A percentile compares a stretch with the other conserved stretches of the same genome.
phyloP scores from a whole-genome alignment of 805 yeast species.

The Lipomyces mesembrius region DNA sequence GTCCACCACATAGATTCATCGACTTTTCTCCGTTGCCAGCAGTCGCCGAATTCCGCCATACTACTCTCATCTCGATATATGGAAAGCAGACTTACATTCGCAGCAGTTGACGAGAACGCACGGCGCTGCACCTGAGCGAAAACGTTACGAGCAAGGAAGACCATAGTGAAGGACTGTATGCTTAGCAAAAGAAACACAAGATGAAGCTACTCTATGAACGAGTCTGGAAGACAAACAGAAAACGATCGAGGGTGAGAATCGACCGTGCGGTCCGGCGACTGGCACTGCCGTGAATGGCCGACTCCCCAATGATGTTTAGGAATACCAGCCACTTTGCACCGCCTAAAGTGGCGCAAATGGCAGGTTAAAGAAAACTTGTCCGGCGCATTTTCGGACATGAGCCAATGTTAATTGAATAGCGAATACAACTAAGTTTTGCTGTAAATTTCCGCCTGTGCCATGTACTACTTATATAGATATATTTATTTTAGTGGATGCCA shows the following conservation, averaged over 20 bases:
- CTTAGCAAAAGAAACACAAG: background rate
- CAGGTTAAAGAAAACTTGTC: background rate
- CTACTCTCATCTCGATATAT: background rate
- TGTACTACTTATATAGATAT: background rate
- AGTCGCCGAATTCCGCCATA: background rate
- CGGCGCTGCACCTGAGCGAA: constrained; percentile 37
- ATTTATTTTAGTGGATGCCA: too few relatives aligned
- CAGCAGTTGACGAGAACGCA: constrained; percentile 37
- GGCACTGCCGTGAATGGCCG: background rate
- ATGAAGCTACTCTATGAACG: background rate
- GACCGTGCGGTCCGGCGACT: background rate
- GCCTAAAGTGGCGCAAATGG: constrained; percentile 8
- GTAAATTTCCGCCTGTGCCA: background rate
- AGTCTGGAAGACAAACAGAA: background rate
- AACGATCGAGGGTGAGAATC: background rate
- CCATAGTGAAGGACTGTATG: constrained; percentile 25
- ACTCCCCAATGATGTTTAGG: background rate
- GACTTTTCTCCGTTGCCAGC: background rate
- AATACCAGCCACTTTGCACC: background rate
- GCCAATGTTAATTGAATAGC: background rate
- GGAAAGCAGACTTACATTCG: constrained; percentile 28
- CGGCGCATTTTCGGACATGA: background rate
- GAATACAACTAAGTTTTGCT: background rate
- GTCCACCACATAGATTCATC: background rate
- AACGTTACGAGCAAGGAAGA: constrained; percentile 32